Evolutionary conservation across 2,329 filamentous ascomycete species (phyloP), one percentile per base, ranked within the genome.

Genomic region (Torrubiella hemipterigena): DNA sequence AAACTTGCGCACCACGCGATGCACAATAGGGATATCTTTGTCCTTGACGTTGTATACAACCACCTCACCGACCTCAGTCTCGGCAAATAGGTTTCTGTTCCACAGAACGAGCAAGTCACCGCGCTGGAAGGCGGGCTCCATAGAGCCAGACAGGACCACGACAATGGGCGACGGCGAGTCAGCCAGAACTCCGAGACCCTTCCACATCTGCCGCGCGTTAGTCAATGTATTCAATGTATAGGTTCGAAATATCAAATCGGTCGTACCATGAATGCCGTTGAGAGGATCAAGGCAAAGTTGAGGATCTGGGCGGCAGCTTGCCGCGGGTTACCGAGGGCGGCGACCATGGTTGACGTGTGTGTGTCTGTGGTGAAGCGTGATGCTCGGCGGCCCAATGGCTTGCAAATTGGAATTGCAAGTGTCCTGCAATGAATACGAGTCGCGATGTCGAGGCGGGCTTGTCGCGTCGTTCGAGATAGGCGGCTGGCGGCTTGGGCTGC

Each of bases 11-110:
- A 96, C 81, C 8, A 96, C 72, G 30, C 91, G 69, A 62, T 98
- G 91, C 43, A 98, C 91, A 56, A 98, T 98, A 18, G 91, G 91
- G 41, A 98, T 96, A 43, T 94, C 83, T 66, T 96, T 98, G 35
- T 80, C 86, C 53, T 76, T 73, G 32, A 94, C 81, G 51, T 93
- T 93, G 59, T 76, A 76, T 8, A 76, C 70, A 7, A 75, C 70
- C n/a, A 76, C 52, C 42, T 70, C 66, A 38, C 67, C 67, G 12
- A 73, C 67, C 26, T 62, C 61, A 3, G 67, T 71, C 40, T 73
- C 69, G 32, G 59, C 53, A n/a, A 65, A 27, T 6, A 73, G 33
- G 43, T 77, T 74, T 35, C 81, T 63, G 52, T 87, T 87, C 80
- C 81, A 86, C 7, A 87, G 61, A 46, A 86, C 73, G 4, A 86